phyloP scores from a whole-genome alignment of 202 grass and related monocot species.

The Zoysia matrella region DNA sequence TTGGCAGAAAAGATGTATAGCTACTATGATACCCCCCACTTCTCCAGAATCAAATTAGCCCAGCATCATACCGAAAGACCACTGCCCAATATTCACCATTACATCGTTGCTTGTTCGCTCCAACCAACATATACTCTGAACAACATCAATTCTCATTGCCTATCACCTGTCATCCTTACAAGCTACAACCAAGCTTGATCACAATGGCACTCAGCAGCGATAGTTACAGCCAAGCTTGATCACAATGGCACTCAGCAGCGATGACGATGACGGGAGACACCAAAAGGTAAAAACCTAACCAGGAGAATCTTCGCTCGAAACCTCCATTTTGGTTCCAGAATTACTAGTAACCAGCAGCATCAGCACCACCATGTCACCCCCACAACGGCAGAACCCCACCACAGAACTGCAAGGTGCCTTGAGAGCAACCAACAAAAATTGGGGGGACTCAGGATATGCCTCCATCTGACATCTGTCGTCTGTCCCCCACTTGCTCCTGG shows the following conservation, averaged over 20 bases:
- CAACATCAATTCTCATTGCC: neutral
- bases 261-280: constrained; percentile 10
- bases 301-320: constrained; percentile 22
- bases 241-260: neutral
- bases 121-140: neutral
- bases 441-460: constrained; percentile 45
- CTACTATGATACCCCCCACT: neutral
- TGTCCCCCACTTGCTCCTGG: constrained; percentile 39
- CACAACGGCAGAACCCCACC: constrained; percentile 46
- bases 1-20: neutral
- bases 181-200: no score
- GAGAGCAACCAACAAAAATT: neutral
- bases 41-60: neutral
- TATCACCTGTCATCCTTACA: neutral
- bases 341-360: constrained; percentile 14
- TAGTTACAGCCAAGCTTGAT: no score
- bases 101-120: neutral
- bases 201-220: neutral
- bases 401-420: constrained; percentile 31
- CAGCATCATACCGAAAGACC: neutral
- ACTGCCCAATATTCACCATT: neutral
- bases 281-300: neutral
- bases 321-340: constrained; percentile 27
- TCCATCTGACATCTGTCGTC: constrained; percentile 32
- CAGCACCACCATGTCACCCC: constrained; percentile 40